These are phyloP conservation scores for Canariomyces notabilis DNA, from an alignment of 2,329 filamentous ascomycete genomes.

Conservation along the genomic window DNA sequence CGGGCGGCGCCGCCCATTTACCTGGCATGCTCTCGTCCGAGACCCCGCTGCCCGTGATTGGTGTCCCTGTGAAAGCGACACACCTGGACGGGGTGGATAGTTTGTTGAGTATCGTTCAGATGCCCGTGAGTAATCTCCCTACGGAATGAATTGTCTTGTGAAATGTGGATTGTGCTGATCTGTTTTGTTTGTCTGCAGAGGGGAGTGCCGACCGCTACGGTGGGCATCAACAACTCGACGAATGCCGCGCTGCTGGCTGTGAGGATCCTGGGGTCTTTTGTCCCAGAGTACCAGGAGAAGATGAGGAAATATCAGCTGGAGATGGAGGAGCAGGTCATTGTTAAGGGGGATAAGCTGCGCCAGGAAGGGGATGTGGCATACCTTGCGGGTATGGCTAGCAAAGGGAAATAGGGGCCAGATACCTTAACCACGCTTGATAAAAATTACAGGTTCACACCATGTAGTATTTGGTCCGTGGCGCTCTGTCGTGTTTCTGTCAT, in stretches of 20 bases:
- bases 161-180: too few species aligned
- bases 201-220: constrained; percentile 68
- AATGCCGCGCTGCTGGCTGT: constrained; percentile 71
- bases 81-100: constrained; percentile 68
- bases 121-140: constrained; percentile 55
- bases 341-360: constrained; percentile 54
- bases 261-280: constrained; percentile 57
- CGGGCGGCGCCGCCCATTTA: constrained; percentile 67
- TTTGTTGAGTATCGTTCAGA: constrained; percentile 69
- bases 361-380: constrained; percentile 54
- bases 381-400: constrained; percentile 32
- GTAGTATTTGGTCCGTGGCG: too few species aligned
- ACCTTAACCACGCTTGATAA: background rate
- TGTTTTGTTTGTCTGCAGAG: too few species aligned
- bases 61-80: constrained; percentile 70
- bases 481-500: too few species aligned
- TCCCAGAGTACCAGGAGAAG: constrained; percentile 50
- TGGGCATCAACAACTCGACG: constrained; percentile 75
- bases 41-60: constrained; percentile 69
- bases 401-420: constrained; percentile 7
- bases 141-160: too few species aligned
- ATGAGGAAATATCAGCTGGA: constrained; percentile 58
- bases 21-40: constrained; percentile 72
- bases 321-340: constrained; percentile 59
- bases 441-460: too few species aligned